Evolutionary conservation across 2,329 filamentous ascomycete species (phyloP).

Genomic region (Trichothecium sympodiale): DNA sequence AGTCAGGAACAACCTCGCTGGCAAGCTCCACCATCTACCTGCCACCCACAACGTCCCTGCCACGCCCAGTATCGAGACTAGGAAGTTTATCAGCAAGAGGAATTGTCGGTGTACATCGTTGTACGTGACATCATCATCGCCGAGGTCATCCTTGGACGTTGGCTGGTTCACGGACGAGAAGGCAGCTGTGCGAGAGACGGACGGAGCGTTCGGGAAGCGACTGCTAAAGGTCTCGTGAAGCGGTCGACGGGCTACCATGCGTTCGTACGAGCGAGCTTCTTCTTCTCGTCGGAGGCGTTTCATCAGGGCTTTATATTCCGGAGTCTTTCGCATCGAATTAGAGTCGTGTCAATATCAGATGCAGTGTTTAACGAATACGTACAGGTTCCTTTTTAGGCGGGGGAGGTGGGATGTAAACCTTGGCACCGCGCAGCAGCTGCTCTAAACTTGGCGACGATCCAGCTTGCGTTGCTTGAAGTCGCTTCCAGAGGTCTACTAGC

Average conservation of each 20-base stretch:
- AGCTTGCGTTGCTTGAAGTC: conserved; percentile 26
- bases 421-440: conserved; percentile 58
- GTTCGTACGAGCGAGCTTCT: conserved; percentile 71
- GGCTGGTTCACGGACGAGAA: conserved; percentile 45
- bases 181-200: conserved; percentile 23
- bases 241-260: conserved; percentile 51
- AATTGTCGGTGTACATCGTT: conserved; percentile 71
- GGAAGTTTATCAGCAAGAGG: conserved; percentile 78
- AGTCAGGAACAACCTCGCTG: conserved; percentile 58
- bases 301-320: conserved; percentile 84
- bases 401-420: conserved; percentile 68
- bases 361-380: no score
- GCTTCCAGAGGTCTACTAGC: conserved; percentile 50
- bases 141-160: conserved; percentile 31
- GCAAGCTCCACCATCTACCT: conserved; percentile 64
- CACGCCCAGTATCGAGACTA: conserved; percentile 75
- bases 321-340: conserved; percentile 38
- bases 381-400: conserved; percentile 69
- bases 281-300: conserved; percentile 70
- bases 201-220: conserved; percentile 37
- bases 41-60: conserved; percentile 69
- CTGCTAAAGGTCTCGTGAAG: conserved; percentile 46
- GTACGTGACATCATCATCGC: conserved; percentile 55
- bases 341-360: no score
- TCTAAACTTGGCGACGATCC: conserved; percentile 45